A percentile compares a stretch with the other conserved stretches of the same genome.
Evolutionary conservation across 2,329 filamentous ascomycete genomes (phyloP).

Genomic region (Verticillium klebahnii): DNA sequence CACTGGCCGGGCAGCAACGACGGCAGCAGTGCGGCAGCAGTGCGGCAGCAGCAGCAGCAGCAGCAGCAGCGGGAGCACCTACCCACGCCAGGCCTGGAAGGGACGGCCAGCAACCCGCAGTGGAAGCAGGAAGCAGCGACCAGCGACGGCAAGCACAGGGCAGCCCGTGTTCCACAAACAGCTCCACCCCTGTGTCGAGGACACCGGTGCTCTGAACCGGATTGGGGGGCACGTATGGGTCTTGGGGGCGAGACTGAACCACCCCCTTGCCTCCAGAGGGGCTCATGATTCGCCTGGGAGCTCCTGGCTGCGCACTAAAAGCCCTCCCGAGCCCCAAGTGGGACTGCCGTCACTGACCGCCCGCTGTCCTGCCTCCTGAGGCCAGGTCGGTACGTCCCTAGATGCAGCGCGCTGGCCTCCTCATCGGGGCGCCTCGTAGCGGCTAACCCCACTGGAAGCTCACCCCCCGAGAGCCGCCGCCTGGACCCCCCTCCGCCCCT

Average conservation of each 20-base stretch:
- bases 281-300: neutral
- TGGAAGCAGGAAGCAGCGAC: neutral
- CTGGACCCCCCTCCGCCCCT: neutral
- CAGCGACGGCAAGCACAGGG: neutral
- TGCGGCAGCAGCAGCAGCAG: neutral
- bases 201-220: neutral
- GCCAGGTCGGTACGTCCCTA: neutral
- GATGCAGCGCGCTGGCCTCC: neutral
- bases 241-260: neutral
- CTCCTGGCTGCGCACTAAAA: neutral
- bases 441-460: neutral
- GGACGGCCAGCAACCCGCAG: neutral
- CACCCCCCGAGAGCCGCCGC: neutral
- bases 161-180: neutral
- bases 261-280: neutral
- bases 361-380: neutral
- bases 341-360: neutral
- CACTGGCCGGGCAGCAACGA: neutral
- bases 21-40: neutral
- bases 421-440: neutral
- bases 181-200: neutral
- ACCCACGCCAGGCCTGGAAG: neutral
- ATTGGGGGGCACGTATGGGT: neutral
- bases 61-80: neutral
- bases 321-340: constrained; percentile 1